Evolutionary conservation across 352 stramenopile genomes (phyloP), one percentile per base, ranked within the genome.

Genomic region (Pseudoperonospora humuli): DNA sequence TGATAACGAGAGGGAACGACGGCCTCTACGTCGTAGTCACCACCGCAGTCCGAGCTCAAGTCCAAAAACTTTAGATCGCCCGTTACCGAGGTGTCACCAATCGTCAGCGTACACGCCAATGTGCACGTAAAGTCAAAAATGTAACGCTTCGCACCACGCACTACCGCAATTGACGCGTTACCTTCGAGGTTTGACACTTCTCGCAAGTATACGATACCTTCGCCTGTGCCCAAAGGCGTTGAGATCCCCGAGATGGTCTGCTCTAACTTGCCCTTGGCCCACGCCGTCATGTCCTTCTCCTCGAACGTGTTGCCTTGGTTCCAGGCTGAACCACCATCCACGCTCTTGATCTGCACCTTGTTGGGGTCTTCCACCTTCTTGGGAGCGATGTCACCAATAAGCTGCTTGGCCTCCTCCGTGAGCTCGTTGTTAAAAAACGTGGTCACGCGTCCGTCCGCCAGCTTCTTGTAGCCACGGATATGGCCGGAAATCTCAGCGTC

Each of bases 341-440:
- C 80, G 43, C 45, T 87, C 62, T 87, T 89, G 45, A 91, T 89
- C 65, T 86, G 70, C 45, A 91, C 74, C 33, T 72, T 64, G 39
- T 86, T 71, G 15, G 42, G 44, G 28, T 94, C 65, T 18, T 79
- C 63, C 14, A 92, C 79, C 49, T 87, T 85, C 60, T 95, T 85
- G 21, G 83, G 85, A 8, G 84, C 83, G 31, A 94, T 97, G 72
- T 98, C 98, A 37, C 97, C 95, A 49, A 97, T 97, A 59, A 99
- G 93, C 44, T 79, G 69, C 56, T 97, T 98, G n/a, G 87, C 89
- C 51, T 99, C 89, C 39, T 98, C 95, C 17, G 84, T 95, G 11
- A 99, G 77, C 56, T 99, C 96, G 57, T 97, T 96, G 81, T 99
- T 97, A 67, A 99, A 99, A 51, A 97, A 99, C 13, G 94, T 98